Evolutionary conservation across 129 eudicot genomes (phyloP), one percentile per base, ranked within the genome.

Genomic region (Flaveria linearis): DNA sequence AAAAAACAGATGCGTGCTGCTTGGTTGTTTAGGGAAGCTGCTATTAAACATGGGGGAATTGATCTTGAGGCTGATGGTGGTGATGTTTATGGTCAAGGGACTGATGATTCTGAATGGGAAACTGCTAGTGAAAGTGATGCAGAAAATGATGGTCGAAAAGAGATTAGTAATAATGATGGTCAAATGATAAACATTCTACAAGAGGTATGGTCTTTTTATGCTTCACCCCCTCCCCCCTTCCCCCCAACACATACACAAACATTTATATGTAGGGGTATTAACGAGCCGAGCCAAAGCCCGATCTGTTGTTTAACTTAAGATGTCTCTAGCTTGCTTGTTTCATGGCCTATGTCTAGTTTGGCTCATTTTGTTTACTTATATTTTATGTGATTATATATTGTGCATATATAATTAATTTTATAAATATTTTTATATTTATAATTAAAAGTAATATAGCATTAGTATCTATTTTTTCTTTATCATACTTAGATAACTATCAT

Each of bases 1-100:
- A 93, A 88, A 91, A 93, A 93, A 79, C 98, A 93, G 85, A 93
- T 93, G 97, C 83, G 92, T 52, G 92, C 94, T 18, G 98, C 98
- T 58, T 93, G 98, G 98, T 72, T 93, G 77, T 93, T 90, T 79
- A 84, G 90, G 74, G 98, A 93, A 81, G 98, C 97, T 61, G 95
- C 98, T 52, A 51, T 81, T 65, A 93, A 93, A 69, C 97, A 88
- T 45, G 98, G 98, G 0, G 92, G 88, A 0, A 85, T 90, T 0
- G 92, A 84, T 39, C 80, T 87, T 58, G 97, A 90, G 69, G 97
- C 84, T 55, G 89, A 79, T 23, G 83, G 71, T 33, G 92, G 92
- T 12, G 92, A 90, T 61, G 74, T 64, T 11, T 84, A 83, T 82
- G 92, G 91, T 25, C 93, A 86, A 58, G 98, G 90, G 72, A 85